phyloP scores from a whole-genome alignment of 179 eudicot genomes.

The Silene noctiflora region DNA sequence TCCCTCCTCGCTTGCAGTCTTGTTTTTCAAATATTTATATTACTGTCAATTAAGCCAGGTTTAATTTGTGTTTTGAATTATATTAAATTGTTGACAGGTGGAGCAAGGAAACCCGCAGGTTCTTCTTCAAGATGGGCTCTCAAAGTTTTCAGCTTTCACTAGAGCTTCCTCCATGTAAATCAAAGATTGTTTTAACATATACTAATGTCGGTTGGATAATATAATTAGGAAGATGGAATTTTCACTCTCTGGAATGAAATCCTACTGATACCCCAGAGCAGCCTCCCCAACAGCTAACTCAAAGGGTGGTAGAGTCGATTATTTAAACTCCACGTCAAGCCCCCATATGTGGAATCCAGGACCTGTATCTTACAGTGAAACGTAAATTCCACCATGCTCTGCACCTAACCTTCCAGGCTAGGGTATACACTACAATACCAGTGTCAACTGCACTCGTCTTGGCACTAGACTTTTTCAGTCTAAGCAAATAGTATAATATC shows the following conservation, averaged over 20 bases:
- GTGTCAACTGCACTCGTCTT: too few relatives aligned
- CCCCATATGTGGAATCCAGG: too few relatives aligned
- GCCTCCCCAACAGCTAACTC: too few relatives aligned
- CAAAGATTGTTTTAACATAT: not conserved
- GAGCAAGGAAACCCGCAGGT: conserved; percentile 80
- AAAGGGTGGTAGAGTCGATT: too few relatives aligned
- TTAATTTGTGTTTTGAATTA: not conserved
- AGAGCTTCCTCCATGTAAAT: conserved; percentile 66
- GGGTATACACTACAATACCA: too few relatives aligned
- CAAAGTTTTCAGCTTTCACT: conserved; percentile 71
- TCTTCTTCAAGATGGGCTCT: conserved; percentile 53
- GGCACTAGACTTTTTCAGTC: too few relatives aligned
- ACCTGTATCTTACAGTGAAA: too few relatives aligned
- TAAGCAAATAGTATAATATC: too few relatives aligned
- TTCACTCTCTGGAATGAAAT: not conserved
- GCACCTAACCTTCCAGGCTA: too few relatives aligned
- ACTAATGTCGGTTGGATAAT: not conserved
- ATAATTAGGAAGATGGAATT: not conserved
- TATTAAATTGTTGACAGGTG: conserved; percentile 37
- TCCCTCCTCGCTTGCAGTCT: too few relatives aligned
- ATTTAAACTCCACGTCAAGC: too few relatives aligned
- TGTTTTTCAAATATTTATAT: not conserved
- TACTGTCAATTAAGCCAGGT: not conserved
- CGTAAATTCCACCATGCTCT: too few relatives aligned
- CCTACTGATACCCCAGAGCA: not conserved